Percentiles rank a stretch among this genome's conserved stretches.
These are phyloP conservation scores for Candida coleopterorum DNA, from an alignment of 805 yeast genomes.

Conservation along the genomic window DNA sequence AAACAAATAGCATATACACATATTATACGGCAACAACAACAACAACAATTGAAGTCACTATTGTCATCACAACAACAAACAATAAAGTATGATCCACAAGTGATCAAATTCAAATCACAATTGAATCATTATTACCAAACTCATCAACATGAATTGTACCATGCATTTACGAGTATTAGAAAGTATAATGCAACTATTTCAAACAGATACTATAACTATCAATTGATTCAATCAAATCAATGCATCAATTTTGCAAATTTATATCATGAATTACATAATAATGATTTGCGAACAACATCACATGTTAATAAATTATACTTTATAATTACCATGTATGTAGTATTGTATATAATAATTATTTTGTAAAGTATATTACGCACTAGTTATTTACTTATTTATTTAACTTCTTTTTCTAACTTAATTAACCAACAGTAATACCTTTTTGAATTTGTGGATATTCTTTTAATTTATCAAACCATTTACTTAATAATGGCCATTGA, in stretches of 20 bases:
- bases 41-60: background rate
- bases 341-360: background rate
- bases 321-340: background rate
- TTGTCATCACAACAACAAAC: background rate
- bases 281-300: background rate
- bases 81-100: background rate
- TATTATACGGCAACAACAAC: background rate
- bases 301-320: background rate
- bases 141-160: background rate
- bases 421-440: slow-evolving; percentile 15
- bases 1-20: background rate
- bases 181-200: background rate
- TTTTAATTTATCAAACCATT: slow-evolving; percentile 36
- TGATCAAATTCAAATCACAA: slow-evolving; percentile 5
- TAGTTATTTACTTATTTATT: background rate
- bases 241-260: background rate
- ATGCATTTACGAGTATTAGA: background rate
- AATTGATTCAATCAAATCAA: background rate
- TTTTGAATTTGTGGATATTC: slow-evolving; percentile 28
- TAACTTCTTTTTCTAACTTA: background rate
- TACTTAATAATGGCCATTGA: slow-evolving; percentile 34
- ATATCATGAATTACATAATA: background rate
- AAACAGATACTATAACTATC: background rate
- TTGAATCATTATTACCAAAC: slow-evolving; percentile 1
- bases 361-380: background rate